phyloP scores from a whole-genome alignment of 768 basidiomycete species.

The Hygrocybe coccinea region DNA sequence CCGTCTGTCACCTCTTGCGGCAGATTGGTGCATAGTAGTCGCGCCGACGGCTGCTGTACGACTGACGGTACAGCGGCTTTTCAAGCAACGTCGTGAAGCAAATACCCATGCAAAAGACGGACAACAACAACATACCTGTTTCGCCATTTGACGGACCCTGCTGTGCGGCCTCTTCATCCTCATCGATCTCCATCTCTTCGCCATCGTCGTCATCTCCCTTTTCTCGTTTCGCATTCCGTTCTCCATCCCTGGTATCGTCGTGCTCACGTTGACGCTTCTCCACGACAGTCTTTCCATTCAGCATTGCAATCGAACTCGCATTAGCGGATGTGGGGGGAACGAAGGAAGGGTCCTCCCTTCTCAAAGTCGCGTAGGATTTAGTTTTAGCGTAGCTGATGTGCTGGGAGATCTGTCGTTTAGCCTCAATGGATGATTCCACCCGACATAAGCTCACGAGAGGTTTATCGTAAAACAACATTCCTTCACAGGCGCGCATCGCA shows the following conservation, averaged over 20 bases:
- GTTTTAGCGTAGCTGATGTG: conserved; percentile 87
- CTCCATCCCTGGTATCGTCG: conserved; percentile 49
- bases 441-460: conserved; percentile 59
- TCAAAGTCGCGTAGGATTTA: conserved; percentile 81
- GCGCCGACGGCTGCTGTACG: conserved; percentile 52
- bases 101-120: conserved; percentile 13
- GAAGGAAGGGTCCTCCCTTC: conserved; percentile 75
- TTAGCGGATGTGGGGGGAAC: conserved; percentile 66
- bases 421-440: conserved; percentile 4
- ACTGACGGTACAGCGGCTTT: conserved; percentile 45
- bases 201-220: conserved; percentile 69
- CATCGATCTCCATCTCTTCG: conserved; percentile 93
- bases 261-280: conserved; percentile 65
- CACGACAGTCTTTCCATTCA: conserved; percentile 20
- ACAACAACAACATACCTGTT: conserved; percentile 41
- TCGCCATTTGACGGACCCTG: conserved; percentile 25
- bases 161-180: conserved; percentile 64
- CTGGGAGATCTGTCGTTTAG: conserved; percentile 38
- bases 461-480: conserved; percentile 90
- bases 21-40: conserved; percentile 77
- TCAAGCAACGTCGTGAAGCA: conserved; percentile 28
- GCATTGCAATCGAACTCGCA: conserved; percentile 43
- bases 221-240: conserved; percentile 60
- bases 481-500: conserved; percentile 89
- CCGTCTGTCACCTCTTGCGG: conserved; percentile 88